These are phyloP conservation scores for Pterulicium gracile DNA, from an alignment of 1,284 basidiomycete genomes.

Conservation along the genomic window DNA sequence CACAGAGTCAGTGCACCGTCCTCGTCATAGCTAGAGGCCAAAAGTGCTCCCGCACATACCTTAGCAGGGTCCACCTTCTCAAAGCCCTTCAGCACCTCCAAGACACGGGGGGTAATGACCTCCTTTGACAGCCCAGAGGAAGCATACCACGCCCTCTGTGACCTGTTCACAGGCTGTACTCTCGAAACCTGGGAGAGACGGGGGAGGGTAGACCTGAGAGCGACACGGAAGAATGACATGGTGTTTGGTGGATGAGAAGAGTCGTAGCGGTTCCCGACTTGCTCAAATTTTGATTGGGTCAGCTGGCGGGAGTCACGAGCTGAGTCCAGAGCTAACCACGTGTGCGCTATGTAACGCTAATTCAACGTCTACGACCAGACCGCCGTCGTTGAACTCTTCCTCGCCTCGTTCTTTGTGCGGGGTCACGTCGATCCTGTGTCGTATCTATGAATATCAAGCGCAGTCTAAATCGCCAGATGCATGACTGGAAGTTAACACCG, in stretches of 20 bases:
- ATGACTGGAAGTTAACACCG: no score
- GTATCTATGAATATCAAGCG: no score
- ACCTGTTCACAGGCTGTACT: constrained; percentile 14
- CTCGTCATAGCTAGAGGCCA: constrained; percentile 4
- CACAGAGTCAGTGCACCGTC: constrained; percentile 8
- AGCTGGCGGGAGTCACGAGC: no score
- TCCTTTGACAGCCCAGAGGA: constrained; percentile 67
- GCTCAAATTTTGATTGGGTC: no score
- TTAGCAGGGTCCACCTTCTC: constrained; percentile 89
- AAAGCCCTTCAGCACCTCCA: constrained; percentile 88
- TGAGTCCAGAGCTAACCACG: no score
- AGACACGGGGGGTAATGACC: constrained; percentile 72
- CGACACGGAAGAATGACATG: constrained; percentile 34
- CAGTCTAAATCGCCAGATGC: no score
- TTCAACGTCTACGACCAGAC: no score
- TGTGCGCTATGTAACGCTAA: no score
- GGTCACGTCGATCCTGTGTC: no score
- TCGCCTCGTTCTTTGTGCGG: no score
- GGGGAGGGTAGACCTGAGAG: constrained; percentile 20
- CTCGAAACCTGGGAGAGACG: constrained; percentile 17
- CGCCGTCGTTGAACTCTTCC: no score
- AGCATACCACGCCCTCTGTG: constrained; percentile 56
- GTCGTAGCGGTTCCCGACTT: neutral
- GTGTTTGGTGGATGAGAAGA: constrained; percentile 2
- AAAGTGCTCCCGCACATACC: constrained; percentile 39